phyloP scores from a whole-genome alignment of 2,329 filamentous ascomycete species.

The Anthostomella pinea region DNA sequence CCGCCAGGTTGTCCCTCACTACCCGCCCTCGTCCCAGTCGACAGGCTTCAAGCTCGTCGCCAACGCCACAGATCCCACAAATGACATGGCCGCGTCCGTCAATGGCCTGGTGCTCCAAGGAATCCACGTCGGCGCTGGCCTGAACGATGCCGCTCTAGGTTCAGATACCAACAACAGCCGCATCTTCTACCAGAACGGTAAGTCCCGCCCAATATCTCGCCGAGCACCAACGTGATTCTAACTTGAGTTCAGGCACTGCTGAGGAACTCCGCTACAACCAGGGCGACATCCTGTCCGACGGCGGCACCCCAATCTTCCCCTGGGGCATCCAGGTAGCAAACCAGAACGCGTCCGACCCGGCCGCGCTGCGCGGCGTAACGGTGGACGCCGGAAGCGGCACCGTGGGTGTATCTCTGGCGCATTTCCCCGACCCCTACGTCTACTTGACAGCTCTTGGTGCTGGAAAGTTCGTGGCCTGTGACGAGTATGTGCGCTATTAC shows the following conservation, averaged over 20 bases:
- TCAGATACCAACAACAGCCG: constrained; percentile 23
- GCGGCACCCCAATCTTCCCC: constrained; percentile 38
- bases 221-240: too few species aligned
- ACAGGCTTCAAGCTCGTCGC: constrained; percentile 41
- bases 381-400: constrained; percentile 38
- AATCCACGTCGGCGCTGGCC: constrained; percentile 43
- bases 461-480: constrained; percentile 42
- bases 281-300: constrained; percentile 40
- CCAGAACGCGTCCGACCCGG: constrained; percentile 14
- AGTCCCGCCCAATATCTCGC: not conserved
- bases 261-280: constrained; percentile 29
- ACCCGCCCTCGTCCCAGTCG: constrained; percentile 21
- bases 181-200: constrained; percentile 49
- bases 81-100: constrained; percentile 40
- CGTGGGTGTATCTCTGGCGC: constrained; percentile 32
- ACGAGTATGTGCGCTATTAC: constrained; percentile 42
- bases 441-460: constrained; percentile 27
- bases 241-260: constrained; percentile 36
- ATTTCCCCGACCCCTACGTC: constrained; percentile 35
- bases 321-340: constrained; percentile 35
- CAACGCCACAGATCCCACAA: constrained; percentile 41
- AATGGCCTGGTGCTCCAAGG: constrained; percentile 39
- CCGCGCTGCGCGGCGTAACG: constrained; percentile 28
- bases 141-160: constrained; percentile 37
- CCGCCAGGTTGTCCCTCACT: constrained; percentile 16